Evolutionary conservation across 495 filamentous ascomycete species (phyloP).

Genomic region (Oleoguttula mirabilis): DNA sequence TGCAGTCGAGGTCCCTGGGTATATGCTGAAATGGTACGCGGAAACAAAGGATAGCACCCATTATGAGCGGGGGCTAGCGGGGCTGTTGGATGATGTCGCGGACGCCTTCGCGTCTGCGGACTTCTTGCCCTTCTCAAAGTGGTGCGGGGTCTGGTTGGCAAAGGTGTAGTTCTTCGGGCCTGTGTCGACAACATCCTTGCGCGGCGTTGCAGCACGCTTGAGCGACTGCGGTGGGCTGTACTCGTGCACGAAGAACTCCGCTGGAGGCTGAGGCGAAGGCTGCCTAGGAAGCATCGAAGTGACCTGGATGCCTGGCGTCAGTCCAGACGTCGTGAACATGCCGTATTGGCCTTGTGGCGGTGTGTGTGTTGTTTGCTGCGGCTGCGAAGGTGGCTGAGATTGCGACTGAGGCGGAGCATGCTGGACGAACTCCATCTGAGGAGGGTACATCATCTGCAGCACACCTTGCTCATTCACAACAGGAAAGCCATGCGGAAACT

Average conservation of each 20-base stretch:
- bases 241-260: slow-evolving; percentile 20
- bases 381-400: slow-evolving; percentile 14
- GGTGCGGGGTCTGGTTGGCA: slow-evolving; percentile 12
- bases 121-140: slow-evolving; percentile 15
- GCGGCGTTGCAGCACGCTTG: slow-evolving; percentile 13
- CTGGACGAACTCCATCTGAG: slow-evolving; percentile 2
- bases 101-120: neutral
- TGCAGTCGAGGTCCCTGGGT: too few species aligned
- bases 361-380: slow-evolving; percentile 9
- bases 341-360: slow-evolving; percentile 1
- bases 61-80: too few species aligned
- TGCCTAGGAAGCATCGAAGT: slow-evolving; percentile 4
- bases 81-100: slow-evolving; percentile 1
- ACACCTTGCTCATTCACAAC: slow-evolving; percentile 15
- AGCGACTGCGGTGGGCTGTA: slow-evolving; percentile 18
- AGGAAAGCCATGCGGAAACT: slow-evolving; percentile 17
- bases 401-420: neutral
- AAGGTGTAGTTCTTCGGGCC: slow-evolving; percentile 21
- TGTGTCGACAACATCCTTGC: neutral
- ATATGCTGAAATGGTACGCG: too few species aligned
- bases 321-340: slow-evolving; percentile 2
- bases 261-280: neutral
- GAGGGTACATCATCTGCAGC: slow-evolving; percentile 7
- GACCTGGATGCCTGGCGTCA: neutral
- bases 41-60: too few species aligned